Conservation (phyloP, 768 basidiomycete genomes). For the Botryobasidium botryosum region DNA sequence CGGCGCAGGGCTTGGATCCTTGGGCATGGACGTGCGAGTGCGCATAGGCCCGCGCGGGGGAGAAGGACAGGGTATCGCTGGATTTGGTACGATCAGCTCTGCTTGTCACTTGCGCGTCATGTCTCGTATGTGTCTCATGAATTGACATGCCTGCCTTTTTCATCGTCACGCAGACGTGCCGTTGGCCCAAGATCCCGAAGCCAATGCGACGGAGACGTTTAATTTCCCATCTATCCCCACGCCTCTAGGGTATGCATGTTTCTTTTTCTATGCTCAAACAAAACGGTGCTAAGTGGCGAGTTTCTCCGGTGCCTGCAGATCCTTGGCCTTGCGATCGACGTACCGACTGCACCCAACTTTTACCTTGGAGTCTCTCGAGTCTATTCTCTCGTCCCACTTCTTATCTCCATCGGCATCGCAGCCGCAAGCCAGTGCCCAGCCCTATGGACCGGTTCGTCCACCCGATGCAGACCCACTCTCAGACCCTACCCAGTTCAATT, state of each 20-base stretch:
- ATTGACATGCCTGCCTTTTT: slow-evolving; percentile 25
- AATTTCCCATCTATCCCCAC: slow-evolving; percentile 51
- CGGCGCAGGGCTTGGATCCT: slow-evolving; percentile 29
- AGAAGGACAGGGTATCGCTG: slow-evolving; percentile 18
- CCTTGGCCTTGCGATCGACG: slow-evolving; percentile 40
- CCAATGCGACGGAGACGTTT: slow-evolving; percentile 36
- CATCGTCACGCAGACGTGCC: slow-evolving; percentile 23
- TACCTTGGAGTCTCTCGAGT: slow-evolving; percentile 60
- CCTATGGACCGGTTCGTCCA: too few species aligned
- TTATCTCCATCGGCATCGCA: slow-evolving; percentile 23
- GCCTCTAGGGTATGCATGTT: slow-evolving; percentile 49
- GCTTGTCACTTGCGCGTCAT: not conserved
- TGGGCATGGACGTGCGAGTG: slow-evolving; percentile 12
- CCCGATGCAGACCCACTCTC: too few species aligned
- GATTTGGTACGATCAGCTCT: slow-evolving; percentile 20
- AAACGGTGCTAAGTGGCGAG: too few species aligned
- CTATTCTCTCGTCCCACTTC: slow-evolving; percentile 55
- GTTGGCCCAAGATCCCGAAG: slow-evolving; percentile 24
- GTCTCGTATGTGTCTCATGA: slow-evolving; percentile 16
- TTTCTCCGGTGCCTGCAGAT: too few species aligned
- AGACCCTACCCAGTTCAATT: slow-evolving; percentile 1
- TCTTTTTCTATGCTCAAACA: too few species aligned
- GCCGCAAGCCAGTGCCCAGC: too few species aligned
- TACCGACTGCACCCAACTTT: slow-evolving; percentile 56
- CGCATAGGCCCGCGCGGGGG: slow-evolving; percentile 26